Percentiles rank a stretch among this genome's conserved stretches.
Evolutionary conservation across 768 basidiomycete species (phyloP).

Genomic region (Suillus alpinus): DNA sequence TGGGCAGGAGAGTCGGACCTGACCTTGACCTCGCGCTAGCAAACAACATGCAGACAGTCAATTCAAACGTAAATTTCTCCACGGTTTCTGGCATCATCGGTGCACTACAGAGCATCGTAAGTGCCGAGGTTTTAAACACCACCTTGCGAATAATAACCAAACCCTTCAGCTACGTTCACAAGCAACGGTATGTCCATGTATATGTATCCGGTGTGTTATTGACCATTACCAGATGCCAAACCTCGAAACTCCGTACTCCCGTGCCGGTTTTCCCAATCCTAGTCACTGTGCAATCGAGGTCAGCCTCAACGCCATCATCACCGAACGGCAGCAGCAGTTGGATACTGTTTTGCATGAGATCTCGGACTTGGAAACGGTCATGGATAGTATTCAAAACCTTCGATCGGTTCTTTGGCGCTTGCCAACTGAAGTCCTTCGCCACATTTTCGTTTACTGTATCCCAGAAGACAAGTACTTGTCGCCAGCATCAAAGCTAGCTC

Average conservation of each 20-base stretch:
- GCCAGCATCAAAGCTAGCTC: too few relatives aligned
- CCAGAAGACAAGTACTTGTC: constrained; percentile 13
- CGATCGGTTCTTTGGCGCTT: constrained; percentile 34
- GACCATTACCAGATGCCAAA: constrained; percentile 6
- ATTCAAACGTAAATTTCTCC: neutral
- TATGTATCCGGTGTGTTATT: too few relatives aligned
- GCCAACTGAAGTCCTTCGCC: constrained; percentile 44
- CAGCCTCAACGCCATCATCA: constrained; percentile 13
- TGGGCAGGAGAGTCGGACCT: too few relatives aligned
- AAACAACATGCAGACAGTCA: neutral
- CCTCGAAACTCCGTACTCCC: constrained; percentile 19
- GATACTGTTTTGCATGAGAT: constrained; percentile 13
- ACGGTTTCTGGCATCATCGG: neutral
- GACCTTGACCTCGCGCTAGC: too few relatives aligned
- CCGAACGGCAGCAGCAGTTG: constrained; percentile 15
- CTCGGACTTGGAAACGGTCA: constrained; percentile 9
- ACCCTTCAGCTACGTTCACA: too few relatives aligned
- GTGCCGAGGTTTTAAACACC: neutral
- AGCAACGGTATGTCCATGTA: too few relatives aligned
- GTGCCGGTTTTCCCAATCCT: constrained; percentile 8
- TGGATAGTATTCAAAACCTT: constrained; percentile 11
- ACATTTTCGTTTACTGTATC: constrained; percentile 44
- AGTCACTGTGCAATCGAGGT: constrained; percentile 14
- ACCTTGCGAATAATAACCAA: too few relatives aligned
- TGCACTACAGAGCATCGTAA: neutral